phyloP scores from a whole-genome alignment of 2,329 filamentous ascomycete genomes.

The Fonsecaea erecta region DNA sequence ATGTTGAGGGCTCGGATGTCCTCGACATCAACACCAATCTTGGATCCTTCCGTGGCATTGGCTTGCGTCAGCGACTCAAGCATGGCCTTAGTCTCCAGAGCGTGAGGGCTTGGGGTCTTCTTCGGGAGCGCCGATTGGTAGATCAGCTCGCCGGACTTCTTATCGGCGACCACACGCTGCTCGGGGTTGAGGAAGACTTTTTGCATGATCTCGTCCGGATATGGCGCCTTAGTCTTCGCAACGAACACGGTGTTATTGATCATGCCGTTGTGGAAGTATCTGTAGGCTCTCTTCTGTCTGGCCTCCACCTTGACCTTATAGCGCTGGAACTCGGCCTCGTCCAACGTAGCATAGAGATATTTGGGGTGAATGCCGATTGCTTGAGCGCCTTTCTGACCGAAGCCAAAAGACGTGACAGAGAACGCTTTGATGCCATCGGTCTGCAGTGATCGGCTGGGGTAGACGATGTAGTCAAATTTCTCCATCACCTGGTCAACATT shows the following conservation, averaged over 20 bases:
- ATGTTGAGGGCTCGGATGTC: conserved; percentile 86
- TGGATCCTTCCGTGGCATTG: conserved; percentile 66
- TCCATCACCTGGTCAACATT: conserved; percentile 97
- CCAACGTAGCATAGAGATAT: conserved; percentile 93
- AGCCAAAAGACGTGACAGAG: conserved; percentile 98
- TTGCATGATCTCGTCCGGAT: conserved; percentile 83
- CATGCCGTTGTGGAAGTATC: conserved; percentile 97
- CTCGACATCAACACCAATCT: conserved; percentile 93
- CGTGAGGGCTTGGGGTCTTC: conserved; percentile 60
- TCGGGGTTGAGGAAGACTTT: conserved; percentile 92
- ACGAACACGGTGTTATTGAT: conserved; percentile 98
- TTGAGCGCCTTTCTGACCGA: conserved; percentile 98
- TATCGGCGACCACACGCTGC: conserved; percentile 81
- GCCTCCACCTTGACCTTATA: conserved; percentile 90
- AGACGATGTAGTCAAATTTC: conserved; percentile 96
- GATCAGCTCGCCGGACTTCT: conserved; percentile 79
- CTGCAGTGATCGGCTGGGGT: conserved; percentile 92
- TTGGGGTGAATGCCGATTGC: conserved; percentile 95
- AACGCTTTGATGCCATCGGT: conserved; percentile 98
- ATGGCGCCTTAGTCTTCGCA: conserved; percentile 89
- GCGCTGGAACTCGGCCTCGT: conserved; percentile 76
- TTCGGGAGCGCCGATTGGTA: conserved; percentile 74
- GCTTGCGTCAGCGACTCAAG: conserved; percentile 77
- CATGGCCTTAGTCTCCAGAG: conserved; percentile 71
- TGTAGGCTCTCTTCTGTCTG: conserved; percentile 97